phyloP scores from a whole-genome alignment of 2,329 filamentous ascomycete genomes.

The Colletotrichum agaves region DNA sequence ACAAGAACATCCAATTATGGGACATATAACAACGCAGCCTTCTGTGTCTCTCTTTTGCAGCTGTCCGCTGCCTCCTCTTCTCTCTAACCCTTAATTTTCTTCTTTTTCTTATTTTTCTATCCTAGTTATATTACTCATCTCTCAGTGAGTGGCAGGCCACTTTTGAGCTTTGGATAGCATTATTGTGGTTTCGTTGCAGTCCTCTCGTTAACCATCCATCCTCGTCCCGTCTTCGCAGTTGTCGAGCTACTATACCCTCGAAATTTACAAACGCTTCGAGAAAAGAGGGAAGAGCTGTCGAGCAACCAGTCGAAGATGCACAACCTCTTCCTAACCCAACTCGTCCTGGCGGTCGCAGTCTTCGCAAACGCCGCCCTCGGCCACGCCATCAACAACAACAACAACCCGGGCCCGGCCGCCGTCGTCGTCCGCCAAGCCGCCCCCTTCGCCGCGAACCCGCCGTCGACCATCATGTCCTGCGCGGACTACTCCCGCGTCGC shows the following conservation, averaged over 20 bases:
- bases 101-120: slow-evolving; percentile 5
- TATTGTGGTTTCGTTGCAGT: slow-evolving; percentile 16
- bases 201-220: slow-evolving; percentile 4
- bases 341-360: slow-evolving; percentile 33
- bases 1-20: slow-evolving; percentile 7
- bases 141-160: slow-evolving; percentile 39
- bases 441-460: slow-evolving; percentile 13
- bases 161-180: slow-evolving; percentile 19
- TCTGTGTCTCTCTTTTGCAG: slow-evolving; percentile 4
- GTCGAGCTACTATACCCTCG: background rate
- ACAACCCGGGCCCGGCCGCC: slow-evolving; percentile 6
- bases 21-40: slow-evolving; percentile 28
- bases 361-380: slow-evolving; percentile 20
- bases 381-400: background rate
- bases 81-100: slow-evolving; percentile 12
- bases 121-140: slow-evolving; percentile 1
- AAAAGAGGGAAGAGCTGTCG: background rate
- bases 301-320: slow-evolving; percentile 24
- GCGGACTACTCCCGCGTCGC: slow-evolving; percentile 56
- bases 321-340: slow-evolving; percentile 23
- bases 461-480: slow-evolving; percentile 43
- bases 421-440: slow-evolving; percentile 35
- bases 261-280: background rate
- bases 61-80: slow-evolving; percentile 10
- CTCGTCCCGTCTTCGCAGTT: background rate